Percentiles rank a stretch among this genome's conserved stretches.
Evolutionary conservation across 345 rosid species (phyloP).

Genomic region (Draba incana): DNA sequence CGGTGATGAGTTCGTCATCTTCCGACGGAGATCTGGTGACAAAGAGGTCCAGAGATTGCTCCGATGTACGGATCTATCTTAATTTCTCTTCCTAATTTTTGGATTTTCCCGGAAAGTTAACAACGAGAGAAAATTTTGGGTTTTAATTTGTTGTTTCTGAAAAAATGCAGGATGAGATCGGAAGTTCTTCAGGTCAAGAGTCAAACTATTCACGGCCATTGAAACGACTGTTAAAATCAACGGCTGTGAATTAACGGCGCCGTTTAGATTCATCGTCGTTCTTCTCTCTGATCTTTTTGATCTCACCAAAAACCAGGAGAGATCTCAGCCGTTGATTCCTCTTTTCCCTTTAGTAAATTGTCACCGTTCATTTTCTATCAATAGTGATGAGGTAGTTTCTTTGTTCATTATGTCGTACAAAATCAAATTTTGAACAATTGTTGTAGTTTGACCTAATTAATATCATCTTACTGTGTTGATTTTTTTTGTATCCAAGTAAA

Average conservation of each 20-base stretch:
- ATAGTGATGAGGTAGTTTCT: conserved; percentile 29
- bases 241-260: conserved; percentile 40
- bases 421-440: conserved; percentile 6
- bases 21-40: conserved; percentile 38
- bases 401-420: conserved; percentile 18
- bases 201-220: conserved; percentile 30
- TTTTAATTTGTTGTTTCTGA: not conserved
- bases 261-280: conserved; percentile 33
- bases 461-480: not conserved
- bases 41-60: conserved; percentile 60
- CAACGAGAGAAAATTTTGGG: not conserved
- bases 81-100: not conserved
- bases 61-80: conserved; percentile 52
- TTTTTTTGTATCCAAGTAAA: not conserved
- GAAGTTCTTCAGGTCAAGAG: conserved; percentile 53
- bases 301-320: conserved; percentile 41
- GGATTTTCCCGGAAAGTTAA: conserved; percentile 21
- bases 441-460: conserved; percentile 2
- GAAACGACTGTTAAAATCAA: conserved; percentile 45
- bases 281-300: conserved; percentile 39
- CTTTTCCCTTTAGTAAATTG: not conserved
- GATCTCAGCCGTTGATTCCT: conserved; percentile 45
- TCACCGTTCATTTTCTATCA: conserved; percentile 29
- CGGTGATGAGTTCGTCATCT: conserved; percentile 48
- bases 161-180: conserved; percentile 59